Percentiles rank a stretch among this genome's conserved stretches.
Evolutionary conservation across 345 rosid species (phyloP).

Genomic region (Eutrema yunnanense): DNA sequence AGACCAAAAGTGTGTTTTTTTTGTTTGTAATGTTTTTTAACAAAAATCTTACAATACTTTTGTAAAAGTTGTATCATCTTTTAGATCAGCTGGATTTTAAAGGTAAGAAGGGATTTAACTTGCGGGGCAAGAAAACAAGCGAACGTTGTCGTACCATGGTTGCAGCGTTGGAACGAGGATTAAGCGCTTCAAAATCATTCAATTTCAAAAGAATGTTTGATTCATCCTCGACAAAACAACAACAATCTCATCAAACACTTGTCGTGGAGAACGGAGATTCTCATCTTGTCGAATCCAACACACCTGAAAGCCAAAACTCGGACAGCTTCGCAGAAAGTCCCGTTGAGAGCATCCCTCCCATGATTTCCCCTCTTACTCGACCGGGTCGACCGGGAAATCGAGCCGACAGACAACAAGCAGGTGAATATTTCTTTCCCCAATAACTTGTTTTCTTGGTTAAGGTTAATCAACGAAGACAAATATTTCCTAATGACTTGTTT

Average conservation of each 20-base stretch:
- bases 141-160: slow-evolving; percentile 53
- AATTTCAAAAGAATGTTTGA: slow-evolving; percentile 42
- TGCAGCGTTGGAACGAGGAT: slow-evolving; percentile 48
- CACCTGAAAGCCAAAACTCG: slow-evolving; percentile 26
- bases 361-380: slow-evolving; percentile 26
- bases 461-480: background rate
- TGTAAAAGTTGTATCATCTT: slow-evolving; percentile 3
- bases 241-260: slow-evolving; percentile 7
- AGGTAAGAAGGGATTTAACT: slow-evolving; percentile 19
- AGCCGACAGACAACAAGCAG: slow-evolving; percentile 37
- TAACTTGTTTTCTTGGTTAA: background rate
- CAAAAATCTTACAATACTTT: background rate
- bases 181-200: slow-evolving; percentile 48
- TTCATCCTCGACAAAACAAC: slow-evolving; percentile 32
- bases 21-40: background rate
- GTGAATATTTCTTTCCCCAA: background rate
- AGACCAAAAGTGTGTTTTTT: background rate
- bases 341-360: slow-evolving; percentile 16
- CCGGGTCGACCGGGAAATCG: slow-evolving; percentile 21
- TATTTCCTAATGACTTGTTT: too few relatives aligned
- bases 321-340: slow-evolving; percentile 23
- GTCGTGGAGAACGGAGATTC: slow-evolving; percentile 24
- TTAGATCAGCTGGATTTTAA: slow-evolving; percentile 25
- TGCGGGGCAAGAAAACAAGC: slow-evolving; percentile 29
- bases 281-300: slow-evolving; percentile 27